These are phyloP conservation scores for Diaporthe aspalathi DNA, from an alignment of 2,329 filamentous ascomycete species.

Conservation along the genomic window DNA sequence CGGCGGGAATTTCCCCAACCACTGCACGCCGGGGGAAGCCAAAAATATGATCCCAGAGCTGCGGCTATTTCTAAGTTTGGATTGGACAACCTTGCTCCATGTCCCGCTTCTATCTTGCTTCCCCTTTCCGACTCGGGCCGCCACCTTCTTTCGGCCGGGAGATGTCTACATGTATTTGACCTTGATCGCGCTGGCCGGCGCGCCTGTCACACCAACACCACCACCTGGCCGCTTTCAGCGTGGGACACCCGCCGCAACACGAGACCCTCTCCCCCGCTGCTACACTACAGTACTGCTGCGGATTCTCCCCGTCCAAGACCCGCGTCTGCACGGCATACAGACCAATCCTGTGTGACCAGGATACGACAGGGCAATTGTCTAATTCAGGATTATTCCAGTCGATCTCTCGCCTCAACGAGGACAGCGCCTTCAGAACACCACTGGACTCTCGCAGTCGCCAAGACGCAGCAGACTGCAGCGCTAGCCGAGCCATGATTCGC, in stretches of 20 bases:
- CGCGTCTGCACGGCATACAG: slow-evolving; percentile 2
- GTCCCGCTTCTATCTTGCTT: background rate
- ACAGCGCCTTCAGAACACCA: slow-evolving; percentile 21
- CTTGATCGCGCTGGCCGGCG: background rate
- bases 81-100: slow-evolving; percentile 27
- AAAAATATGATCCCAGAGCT: slow-evolving; percentile 20
- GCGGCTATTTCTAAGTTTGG: slow-evolving; percentile 30
- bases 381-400: slow-evolving; percentile 14
- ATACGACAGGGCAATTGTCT: slow-evolving; percentile 16
- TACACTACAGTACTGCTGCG: slow-evolving; percentile 3
- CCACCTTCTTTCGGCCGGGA: slow-evolving; percentile 16
- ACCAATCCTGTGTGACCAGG: slow-evolving; percentile 10
- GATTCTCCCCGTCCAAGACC: background rate
- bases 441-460: slow-evolving; percentile 19
- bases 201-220: slow-evolving; percentile 5
- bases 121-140: slow-evolving; percentile 32
- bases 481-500: slow-evolving; percentile 29
- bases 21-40: background rate
- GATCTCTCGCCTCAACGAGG: slow-evolving; percentile 1
- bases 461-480: slow-evolving; percentile 21
- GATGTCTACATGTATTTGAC: slow-evolving; percentile 5
- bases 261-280: slow-evolving; percentile 22
- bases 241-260: slow-evolving; percentile 23
- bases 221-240: background rate
- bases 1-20: background rate